These are phyloP conservation scores for Lepiota subincarnata DNA, from an alignment of 768 basidiomycete genomes.

Conservation along the genomic window DNA sequence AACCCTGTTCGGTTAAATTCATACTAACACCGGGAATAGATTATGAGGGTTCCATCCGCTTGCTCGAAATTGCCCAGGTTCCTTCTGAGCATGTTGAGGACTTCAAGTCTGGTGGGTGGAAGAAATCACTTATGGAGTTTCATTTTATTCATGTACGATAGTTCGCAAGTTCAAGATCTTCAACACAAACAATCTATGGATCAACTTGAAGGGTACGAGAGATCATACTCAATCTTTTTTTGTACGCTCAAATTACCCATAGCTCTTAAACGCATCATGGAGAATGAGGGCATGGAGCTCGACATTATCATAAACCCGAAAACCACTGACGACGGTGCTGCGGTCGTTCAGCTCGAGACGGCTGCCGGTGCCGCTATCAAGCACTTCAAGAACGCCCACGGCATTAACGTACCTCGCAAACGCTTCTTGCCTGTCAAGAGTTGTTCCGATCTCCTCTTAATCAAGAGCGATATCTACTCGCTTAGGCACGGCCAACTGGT, in stretches of 20 bases:
- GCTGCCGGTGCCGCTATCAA: slow-evolving; percentile 94
- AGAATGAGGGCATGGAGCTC: slow-evolving; percentile 78
- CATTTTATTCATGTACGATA: slow-evolving; percentile 20
- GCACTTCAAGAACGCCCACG: slow-evolving; percentile 88
- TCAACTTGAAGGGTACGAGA: slow-evolving; percentile 63
- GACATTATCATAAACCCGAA: slow-evolving; percentile 96
- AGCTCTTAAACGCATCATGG: slow-evolving; percentile 91
- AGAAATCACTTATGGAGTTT: neutral
- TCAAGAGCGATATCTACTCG: slow-evolving; percentile 92
- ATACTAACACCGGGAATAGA: slow-evolving; percentile 29
- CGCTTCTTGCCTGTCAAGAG: slow-evolving; percentile 92
- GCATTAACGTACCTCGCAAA: slow-evolving; percentile 90
- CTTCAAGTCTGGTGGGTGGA: slow-evolving; percentile 70
- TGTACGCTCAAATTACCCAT: slow-evolving; percentile 10
- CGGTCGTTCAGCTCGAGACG: slow-evolving; percentile 88
- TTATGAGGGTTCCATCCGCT: slow-evolving; percentile 82
- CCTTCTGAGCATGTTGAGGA: slow-evolving; percentile 91
- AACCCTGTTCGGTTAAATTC: neutral
- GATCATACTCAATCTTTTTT: neutral
- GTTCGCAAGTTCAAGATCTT: slow-evolving; percentile 93
- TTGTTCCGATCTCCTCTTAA: slow-evolving; percentile 83
- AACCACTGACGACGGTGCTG: slow-evolving; percentile 78
- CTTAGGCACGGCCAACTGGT: slow-evolving; percentile 84
- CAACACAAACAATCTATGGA: slow-evolving; percentile 83
- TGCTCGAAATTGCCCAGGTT: slow-evolving; percentile 94